These are phyloP conservation scores for Hydrangea macrophylla DNA, from an alignment of 148 eudicot genomes.

Conservation along the genomic window DNA sequence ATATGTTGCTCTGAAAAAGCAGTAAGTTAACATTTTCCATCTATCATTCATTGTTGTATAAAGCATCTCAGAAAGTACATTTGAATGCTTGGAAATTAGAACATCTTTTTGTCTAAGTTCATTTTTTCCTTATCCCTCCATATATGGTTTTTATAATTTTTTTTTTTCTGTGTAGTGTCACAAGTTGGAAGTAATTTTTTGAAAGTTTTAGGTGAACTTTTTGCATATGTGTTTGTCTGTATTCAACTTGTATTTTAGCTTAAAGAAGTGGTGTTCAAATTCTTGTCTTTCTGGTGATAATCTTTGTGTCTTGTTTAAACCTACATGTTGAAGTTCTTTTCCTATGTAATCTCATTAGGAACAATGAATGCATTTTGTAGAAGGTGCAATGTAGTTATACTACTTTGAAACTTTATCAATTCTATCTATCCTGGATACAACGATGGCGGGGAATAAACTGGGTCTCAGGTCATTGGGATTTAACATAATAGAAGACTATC, in stretches of 20 bases:
- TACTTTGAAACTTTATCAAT: no score
- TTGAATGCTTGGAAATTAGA: neutral
- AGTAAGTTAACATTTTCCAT: slow-evolving; percentile 52
- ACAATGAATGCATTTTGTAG: no score
- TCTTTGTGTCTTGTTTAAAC: neutral
- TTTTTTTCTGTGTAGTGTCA: neutral
- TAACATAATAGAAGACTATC: no score
- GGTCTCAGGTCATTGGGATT: no score
- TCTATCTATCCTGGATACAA: no score
- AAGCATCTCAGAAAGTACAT: neutral
- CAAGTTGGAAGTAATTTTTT: neutral
- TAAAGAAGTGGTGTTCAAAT: neutral
- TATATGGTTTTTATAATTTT: neutral
- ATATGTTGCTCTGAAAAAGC: slow-evolving; percentile 87
- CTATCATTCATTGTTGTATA: no score
- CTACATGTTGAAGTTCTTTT: neutral
- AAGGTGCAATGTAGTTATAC: no score
- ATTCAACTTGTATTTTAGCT: neutral
- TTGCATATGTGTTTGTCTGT: neutral
- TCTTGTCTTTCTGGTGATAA: neutral
- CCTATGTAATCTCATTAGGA: no score
- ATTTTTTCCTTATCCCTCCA: neutral
- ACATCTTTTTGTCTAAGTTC: neutral
- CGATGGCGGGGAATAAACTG: no score
- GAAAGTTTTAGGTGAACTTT: neutral